Evolutionary conservation across 805 yeast species (phyloP), one percentile per base, ranked within the genome.

Genomic region (Saccharomyces jurei): DNA sequence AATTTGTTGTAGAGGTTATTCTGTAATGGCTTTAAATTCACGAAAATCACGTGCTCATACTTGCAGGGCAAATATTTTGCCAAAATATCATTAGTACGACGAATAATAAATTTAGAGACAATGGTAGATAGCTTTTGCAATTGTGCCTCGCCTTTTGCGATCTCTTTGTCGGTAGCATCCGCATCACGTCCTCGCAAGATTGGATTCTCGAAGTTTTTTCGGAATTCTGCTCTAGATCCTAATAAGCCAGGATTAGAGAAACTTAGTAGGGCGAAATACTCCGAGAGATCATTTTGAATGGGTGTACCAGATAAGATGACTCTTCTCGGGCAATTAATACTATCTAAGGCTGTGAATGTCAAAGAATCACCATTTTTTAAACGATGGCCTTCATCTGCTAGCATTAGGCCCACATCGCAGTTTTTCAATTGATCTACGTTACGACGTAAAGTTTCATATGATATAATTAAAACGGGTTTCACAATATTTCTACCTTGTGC

Each of bases 231-330:
- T 60, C 96, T 79, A 1, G 96, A 77, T 0, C 99, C 99, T 48
- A 94, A 73, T 41, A 89, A 78, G 0, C 96, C 96, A 0, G 99
- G 99, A 66, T 92, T 94, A 8, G 98, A 96, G 74, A 92, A 92
- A 63, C 84, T 88, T 56, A 94, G 74, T 51, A 92, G 72, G 1
- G 98, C 88, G 66, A 90, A 94, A 71, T 92, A 92, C 71, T 92
- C 99, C 0, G 96, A 85, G 36, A 92, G 75, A 73, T 92, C 98
- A 63, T 92, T 92, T 69, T 92, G 99, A 59, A 92, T 91, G 0
- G 99, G 99, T 0, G 99, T 92, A 41, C 99, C 99, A 1, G 97
- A 89, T 25, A 92, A 73, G 59, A 92, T 92, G 6, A 92, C 97
- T 55, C 99, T 78, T 63, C 99, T 77, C 50, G 85, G 83, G 66